Percentiles rank a stretch among this genome's conserved stretches.
These are phyloP conservation scores for Apocynum venetum DNA, from an alignment of 257 asterid species.

Conservation along the genomic window DNA sequence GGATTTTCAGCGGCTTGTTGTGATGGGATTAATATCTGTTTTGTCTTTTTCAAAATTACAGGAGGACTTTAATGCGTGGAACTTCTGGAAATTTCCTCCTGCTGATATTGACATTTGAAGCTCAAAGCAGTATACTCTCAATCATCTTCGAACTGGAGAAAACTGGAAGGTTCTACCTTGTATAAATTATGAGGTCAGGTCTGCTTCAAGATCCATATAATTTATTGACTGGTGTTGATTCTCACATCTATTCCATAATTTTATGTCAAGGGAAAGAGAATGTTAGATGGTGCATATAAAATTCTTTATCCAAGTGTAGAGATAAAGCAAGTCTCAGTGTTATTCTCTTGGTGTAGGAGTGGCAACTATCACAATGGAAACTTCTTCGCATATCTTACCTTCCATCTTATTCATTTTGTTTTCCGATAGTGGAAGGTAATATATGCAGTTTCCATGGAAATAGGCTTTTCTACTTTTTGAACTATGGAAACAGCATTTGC, in stretches of 20 bases:
- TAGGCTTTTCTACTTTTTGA: neutral
- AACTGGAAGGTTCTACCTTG: neutral
- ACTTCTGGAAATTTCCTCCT: conserved; percentile 82
- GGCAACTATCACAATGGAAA: neutral
- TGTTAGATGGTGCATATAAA: neutral
- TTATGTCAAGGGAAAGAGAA: neutral
- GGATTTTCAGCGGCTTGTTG: neutral
- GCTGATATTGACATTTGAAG: conserved; percentile 33
- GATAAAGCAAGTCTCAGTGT: neutral
- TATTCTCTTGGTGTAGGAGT: neutral
- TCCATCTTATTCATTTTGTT: neutral
- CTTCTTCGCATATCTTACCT: neutral
- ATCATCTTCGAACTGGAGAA: neutral
- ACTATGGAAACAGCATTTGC: neutral
- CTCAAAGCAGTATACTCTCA: neutral
- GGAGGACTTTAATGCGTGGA: conserved; percentile 86
- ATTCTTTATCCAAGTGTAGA: neutral
- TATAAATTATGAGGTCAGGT: conserved; percentile 14
- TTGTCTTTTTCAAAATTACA: conserved; percentile 26
- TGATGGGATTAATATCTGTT: neutral
- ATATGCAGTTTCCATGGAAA: neutral
- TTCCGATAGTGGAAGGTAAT: conserved; percentile 10
- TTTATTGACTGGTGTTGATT: neutral
- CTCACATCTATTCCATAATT: neutral
- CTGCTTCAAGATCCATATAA: neutral